phyloP scores from a whole-genome alignment of 495 filamentous ascomycete species.

The Tuber calosporum region DNA sequence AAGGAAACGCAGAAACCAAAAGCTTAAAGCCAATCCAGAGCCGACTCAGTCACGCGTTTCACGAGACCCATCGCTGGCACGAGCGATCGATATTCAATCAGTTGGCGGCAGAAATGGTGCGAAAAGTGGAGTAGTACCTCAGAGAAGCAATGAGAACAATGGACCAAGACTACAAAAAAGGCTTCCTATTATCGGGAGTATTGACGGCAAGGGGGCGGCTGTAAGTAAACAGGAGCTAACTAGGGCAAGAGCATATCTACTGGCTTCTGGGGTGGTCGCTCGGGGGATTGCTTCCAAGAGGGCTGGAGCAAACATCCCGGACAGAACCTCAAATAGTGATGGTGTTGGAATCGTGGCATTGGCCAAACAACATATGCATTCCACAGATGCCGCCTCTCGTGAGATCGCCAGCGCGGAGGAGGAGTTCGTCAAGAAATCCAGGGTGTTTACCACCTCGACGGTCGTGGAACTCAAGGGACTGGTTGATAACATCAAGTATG shows the following conservation, averaged over 20 bases:
- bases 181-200: slow-evolving; percentile 4
- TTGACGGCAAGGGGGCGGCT: background rate
- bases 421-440: slow-evolving; percentile 25
- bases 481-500: slow-evolving; percentile 20
- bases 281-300: slow-evolving; percentile 28
- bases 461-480: slow-evolving; percentile 19
- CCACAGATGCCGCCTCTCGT: slow-evolving; percentile 16
- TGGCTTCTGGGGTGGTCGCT: slow-evolving; percentile 31
- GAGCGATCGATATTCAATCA: slow-evolving; percentile 20
- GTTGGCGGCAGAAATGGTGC: slow-evolving; percentile 11
- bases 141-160: slow-evolving; percentile 4
- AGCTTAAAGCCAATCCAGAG: slow-evolving; percentile 13
- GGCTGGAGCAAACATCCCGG: background rate
- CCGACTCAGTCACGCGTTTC: slow-evolving; percentile 3
- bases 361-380: slow-evolving; percentile 25
- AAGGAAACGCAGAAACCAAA: slow-evolving; percentile 12
- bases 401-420: slow-evolving; percentile 21
- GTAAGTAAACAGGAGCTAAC: slow-evolving; percentile 29
- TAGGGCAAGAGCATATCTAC: slow-evolving; percentile 22
- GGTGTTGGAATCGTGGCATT: slow-evolving; percentile 17
- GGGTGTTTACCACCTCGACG: slow-evolving; percentile 23
- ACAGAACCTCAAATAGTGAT: background rate
- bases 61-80: slow-evolving; percentile 27
- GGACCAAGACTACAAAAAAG: slow-evolving; percentile 14
- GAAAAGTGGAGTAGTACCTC: background rate